Evolutionary conservation across 2,329 filamentous ascomycete genomes (phyloP).

Genomic region (Diplodia seriata): DNA sequence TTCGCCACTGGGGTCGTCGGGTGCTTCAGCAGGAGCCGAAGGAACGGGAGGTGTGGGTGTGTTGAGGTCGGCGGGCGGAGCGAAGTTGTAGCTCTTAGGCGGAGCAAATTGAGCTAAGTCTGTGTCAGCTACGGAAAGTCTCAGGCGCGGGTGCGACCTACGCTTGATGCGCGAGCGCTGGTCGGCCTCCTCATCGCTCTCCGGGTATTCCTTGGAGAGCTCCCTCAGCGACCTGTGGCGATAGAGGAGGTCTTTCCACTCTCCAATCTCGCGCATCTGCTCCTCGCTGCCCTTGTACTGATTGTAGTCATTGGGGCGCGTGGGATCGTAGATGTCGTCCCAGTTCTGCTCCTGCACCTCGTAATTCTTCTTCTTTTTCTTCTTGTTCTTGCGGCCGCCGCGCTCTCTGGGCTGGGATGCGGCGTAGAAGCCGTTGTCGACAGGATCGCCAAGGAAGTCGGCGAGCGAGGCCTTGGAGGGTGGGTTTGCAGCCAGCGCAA

Average conservation of each 20-base stretch:
- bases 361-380: conserved; percentile 76
- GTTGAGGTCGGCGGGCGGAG: conserved; percentile 56
- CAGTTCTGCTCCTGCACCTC: conserved; percentile 72
- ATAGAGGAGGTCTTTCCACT: conserved; percentile 81
- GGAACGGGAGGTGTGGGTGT: conserved; percentile 40
- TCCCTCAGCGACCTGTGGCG: conserved; percentile 34
- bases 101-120: conserved; percentile 58
- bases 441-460: conserved; percentile 87
- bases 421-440: conserved; percentile 70
- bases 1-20: conserved; percentile 68
- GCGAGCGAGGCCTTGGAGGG: conserved; percentile 73
- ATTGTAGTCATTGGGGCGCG: conserved; percentile 81
- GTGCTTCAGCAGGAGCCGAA: conserved; percentile 34
- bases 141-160: conserved; percentile 42
- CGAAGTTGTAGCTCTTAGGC: conserved; percentile 56
- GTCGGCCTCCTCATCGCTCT: conserved; percentile 58
- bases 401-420: conserved; percentile 68
- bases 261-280: conserved; percentile 76
- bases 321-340: conserved; percentile 90
- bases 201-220: conserved; percentile 34
- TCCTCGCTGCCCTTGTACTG: conserved; percentile 87
- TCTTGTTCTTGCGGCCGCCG: conserved; percentile 70
- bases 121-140: not conserved
- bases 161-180: conserved; percentile 52
- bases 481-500: conserved; percentile 49